Base-by-base conservation (phyloP, 225 moss, liverwort and hornwort genomes). In the Straminergon stramineum region DNA sequence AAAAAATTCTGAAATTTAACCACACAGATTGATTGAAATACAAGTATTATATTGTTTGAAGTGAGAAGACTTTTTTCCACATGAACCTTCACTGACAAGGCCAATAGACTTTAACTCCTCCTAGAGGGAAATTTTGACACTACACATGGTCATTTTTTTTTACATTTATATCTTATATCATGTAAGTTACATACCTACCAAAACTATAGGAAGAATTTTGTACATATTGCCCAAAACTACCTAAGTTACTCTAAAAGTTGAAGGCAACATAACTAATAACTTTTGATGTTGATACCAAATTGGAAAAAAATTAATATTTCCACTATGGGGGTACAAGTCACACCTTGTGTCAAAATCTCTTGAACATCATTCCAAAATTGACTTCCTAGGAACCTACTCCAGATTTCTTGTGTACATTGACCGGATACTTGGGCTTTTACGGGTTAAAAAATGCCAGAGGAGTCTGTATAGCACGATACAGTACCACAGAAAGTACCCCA, bases 81-180 rank as follows among this genome's bases (percentile, higher is more conserved):
- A n/a, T 0, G 0, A 17, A 17, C 28, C 30, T 45, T 74, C 10
- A 4, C 3, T 0, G 1, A 48, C 1, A 74, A 3, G 17, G 30
- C 1, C 7, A 18, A 18, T 11, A 30, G 2, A 48, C 48, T 45
- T 27, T 5, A 73, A 26, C 3, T 41, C 71, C 7, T 70, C 14
- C 15, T 30, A 74, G 1, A 30, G 6, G 41, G 20, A 71, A 41
- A 8, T 24, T 26, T 71, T 24, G 41, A 71, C 2, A 24, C 15
- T 15, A 41, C 3, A 7, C 5, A 41, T 71, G 14, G 15, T 24
- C 14, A 17, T 27, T 17, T 69, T 48, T 15, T 43, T 15, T 9
- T 7, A 43, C 9, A 43, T 41, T 41, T 71, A 3, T 27, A 43
- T 41, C 9, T 35, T 16, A 2, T 9, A 27, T 73, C 2, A 27